Evolutionary conservation across 1,284 basidiomycete species (phyloP), one percentile per base, ranked within the genome.

Genomic region (Microbotryum lychnidis-dioicae): DNA sequence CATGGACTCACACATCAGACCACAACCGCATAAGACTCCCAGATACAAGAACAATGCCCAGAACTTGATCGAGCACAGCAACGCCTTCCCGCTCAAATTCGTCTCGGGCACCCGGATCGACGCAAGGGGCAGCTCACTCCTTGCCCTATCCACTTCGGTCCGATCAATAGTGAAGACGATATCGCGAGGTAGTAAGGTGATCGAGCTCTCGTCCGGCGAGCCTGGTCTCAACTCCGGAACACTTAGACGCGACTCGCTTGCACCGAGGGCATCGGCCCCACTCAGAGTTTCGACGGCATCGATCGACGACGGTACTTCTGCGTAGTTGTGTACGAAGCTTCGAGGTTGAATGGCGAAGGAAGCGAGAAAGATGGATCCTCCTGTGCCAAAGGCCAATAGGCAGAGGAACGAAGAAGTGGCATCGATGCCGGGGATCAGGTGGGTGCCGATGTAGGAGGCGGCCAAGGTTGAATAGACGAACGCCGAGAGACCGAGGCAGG

Each of bases 401-500:
- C 25, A 52, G 12, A 52, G 20, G 27, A 52, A 52, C 23, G 23
- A 27, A n/a, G 50, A 52, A 16, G 50, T 52, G 2, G 50, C n/a
- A 29, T 52, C 50, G 14, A 52, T 27, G 20, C 50, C 50, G 8
- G 50, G 50, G 8, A 52, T 20, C 21, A 52, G 20, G 1, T 23
- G 31, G 12, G 37, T 37, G 12, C 37, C 37, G 37, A 37, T 37
- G 29, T 52, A 52, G 20, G 50, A 31, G 14, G 37, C 37, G 4
- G 50, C 50, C 50, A 52, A 20, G 23, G 50, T 27, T 7, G 50
- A 52, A 31, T 52, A 52, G 14, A 52, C 10, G 50, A 52, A 52
- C 6, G 50, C 50, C 25, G 25, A 27, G 25, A 52, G 29, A 23
- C 50, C 50, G 29, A 52, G 25, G 27, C 50, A 52, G 20, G 50